phyloP scores from a whole-genome alignment of 176 grass and related monocot species.

The Paspalum notatum region DNA sequence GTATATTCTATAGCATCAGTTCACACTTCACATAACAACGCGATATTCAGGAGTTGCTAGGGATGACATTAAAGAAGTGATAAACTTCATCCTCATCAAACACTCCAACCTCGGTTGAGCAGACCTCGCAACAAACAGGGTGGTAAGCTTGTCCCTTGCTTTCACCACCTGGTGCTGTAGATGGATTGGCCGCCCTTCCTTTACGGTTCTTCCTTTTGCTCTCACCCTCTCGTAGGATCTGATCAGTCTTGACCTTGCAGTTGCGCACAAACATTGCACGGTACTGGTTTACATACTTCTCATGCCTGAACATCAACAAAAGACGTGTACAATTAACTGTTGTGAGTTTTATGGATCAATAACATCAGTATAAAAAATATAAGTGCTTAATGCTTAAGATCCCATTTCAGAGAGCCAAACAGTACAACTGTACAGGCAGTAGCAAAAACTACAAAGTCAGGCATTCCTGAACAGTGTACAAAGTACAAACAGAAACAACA shows the following conservation, averaged over 20 bases:
- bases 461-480: not conserved
- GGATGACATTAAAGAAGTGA: conserved; percentile 97
- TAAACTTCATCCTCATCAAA: conserved; percentile 88
- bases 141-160: conserved; percentile 46
- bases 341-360: not conserved
- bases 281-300: conserved; percentile 88
- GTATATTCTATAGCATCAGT: not conserved
- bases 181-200: conserved; percentile 38
- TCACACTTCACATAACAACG: not conserved
- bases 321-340: not conserved
- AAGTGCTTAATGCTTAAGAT: not conserved
- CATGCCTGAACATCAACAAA: conserved; percentile 65
- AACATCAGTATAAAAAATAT: not conserved
- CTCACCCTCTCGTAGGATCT: conserved; percentile 73
- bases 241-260: conserved; percentile 78
- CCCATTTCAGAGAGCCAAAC: not conserved
- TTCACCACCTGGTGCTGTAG: conserved; percentile 35
- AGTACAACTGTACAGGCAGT: too few species aligned
- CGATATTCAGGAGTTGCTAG: conserved; percentile 64
- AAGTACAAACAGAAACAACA: not conserved
- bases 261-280: conserved; percentile 88
- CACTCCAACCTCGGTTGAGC: conserved; percentile 90
- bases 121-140: conserved; percentile 82
- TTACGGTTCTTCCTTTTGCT: conserved; percentile 55
- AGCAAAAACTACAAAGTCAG: not conserved